A percentile compares a stretch with the other conserved stretches of the same genome.
These are phyloP conservation scores for Penicillium psychrofluorescens DNA, from an alignment of 495 filamentous ascomycete genomes.

Conservation along the genomic window DNA sequence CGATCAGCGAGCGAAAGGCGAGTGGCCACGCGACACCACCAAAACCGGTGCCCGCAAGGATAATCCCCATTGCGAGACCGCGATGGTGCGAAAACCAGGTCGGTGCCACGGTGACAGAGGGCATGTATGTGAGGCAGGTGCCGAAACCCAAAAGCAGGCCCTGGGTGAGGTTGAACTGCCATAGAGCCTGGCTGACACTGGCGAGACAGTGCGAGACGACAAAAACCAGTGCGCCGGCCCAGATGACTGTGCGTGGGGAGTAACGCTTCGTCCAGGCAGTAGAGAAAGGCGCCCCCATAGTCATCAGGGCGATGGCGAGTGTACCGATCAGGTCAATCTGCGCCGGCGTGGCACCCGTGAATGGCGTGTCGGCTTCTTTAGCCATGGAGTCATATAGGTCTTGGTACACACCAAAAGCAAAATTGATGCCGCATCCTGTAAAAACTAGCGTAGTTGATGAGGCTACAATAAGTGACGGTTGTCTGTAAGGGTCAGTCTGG, in stretches of 20 bases:
- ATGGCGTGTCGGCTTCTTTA: constrained; percentile 19
- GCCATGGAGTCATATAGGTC: constrained; percentile 36
- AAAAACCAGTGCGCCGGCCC: constrained; percentile 22
- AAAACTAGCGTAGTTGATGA: constrained; percentile 28
- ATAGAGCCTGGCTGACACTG: constrained; percentile 27
- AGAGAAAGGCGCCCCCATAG: constrained; percentile 31
- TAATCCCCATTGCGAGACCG: constrained; percentile 34
- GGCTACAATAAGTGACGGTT: constrained; percentile 16
- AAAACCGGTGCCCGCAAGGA: constrained; percentile 25
- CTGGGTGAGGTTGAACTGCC: constrained; percentile 36
- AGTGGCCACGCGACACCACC: constrained; percentile 32
- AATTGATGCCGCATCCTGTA: constrained; percentile 36
- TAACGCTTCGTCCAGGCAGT: constrained; percentile 30
- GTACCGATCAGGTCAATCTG: constrained; percentile 39
- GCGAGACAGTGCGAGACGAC: constrained; percentile 22
- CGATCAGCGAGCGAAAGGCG: constrained; percentile 16
- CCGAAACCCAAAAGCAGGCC: constrained; percentile 29
- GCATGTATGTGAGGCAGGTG: constrained; percentile 33
- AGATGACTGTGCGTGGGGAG: constrained; percentile 21
- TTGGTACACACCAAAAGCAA: constrained; percentile 41
- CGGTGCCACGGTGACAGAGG: constrained; percentile 28
- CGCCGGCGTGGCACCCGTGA: constrained; percentile 30
- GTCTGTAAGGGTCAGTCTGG: constrained; percentile 3
- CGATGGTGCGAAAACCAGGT: constrained; percentile 25
- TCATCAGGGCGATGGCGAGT: constrained; percentile 36